These are phyloP conservation scores for Syncephalastrum contaminatum DNA, from an alignment of 371 early-diverging fungal genomes.

Conservation along the genomic window DNA sequence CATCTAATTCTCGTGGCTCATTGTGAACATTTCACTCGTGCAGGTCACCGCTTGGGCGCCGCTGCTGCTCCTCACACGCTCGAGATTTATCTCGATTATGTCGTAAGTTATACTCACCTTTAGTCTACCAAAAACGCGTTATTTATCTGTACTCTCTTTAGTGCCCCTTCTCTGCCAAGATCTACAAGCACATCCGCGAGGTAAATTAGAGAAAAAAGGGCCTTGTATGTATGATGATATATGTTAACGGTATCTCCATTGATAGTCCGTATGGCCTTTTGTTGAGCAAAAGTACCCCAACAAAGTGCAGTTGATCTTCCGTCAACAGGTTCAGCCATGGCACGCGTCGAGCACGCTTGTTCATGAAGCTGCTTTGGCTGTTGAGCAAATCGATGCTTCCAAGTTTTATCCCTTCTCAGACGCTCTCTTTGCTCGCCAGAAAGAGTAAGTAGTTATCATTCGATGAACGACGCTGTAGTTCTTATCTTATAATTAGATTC, in stretches of 20 bases:
- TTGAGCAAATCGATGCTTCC: constrained; percentile 56
- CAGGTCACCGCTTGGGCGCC: constrained; percentile 60
- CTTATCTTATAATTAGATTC: constrained; percentile 28
- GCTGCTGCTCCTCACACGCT: constrained; percentile 52
- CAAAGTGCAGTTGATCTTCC: constrained; percentile 63
- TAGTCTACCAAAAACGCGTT: too few species aligned
- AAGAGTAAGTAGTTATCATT: constrained; percentile 35
- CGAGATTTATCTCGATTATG: constrained; percentile 69
- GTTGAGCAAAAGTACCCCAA: constrained; percentile 48
- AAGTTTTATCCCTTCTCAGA: constrained; percentile 61
- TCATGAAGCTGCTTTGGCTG: constrained; percentile 83
- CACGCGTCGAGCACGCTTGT: constrained; percentile 73
- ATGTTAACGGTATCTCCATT: too few species aligned
- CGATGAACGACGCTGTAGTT: neutral
- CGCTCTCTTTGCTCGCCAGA: constrained; percentile 60
- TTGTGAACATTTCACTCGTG: neutral
- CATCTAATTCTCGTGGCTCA: neutral
- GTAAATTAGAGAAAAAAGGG: constrained; percentile 14
- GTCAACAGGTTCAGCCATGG: constrained; percentile 88
- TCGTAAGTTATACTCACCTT: constrained; percentile 28
- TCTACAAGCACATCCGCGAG: constrained; percentile 53
- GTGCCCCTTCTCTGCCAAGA: constrained; percentile 66
- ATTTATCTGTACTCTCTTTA: constrained; percentile 10
- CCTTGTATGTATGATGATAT: too few species aligned
- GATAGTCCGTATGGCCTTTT: constrained; percentile 58